Conservation (phyloP, 2,329 filamentous ascomycete genomes). For the Aspergillus sp. region DNA sequence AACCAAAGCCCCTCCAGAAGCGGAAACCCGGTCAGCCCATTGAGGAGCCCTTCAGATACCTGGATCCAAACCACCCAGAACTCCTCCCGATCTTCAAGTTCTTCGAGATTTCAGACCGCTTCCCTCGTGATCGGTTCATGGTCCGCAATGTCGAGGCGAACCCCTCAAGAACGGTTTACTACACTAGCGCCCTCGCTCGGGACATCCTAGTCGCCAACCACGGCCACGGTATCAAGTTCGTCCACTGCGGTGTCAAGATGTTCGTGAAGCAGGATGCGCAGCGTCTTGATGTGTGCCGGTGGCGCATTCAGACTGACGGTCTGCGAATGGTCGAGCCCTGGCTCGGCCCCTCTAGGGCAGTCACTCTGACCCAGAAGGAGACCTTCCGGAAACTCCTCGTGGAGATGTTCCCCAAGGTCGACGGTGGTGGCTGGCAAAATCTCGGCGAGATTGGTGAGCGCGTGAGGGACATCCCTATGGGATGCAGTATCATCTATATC, state of each 20-base stretch:
- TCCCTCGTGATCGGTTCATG: constrained; percentile 90
- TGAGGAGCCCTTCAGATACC: constrained; percentile 95
- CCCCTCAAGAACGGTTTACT: constrained; percentile 94
- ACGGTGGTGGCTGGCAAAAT: constrained; percentile 68
- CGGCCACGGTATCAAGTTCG: constrained; percentile 87
- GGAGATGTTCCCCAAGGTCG: constrained; percentile 95
- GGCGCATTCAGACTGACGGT: constrained; percentile 94
- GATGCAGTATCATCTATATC: constrained; percentile 85
- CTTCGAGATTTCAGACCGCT: constrained; percentile 79
- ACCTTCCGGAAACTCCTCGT: constrained; percentile 81
- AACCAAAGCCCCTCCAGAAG: constrained; percentile 28
- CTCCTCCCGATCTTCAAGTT: constrained; percentile 77
- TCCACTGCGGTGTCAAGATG: constrained; percentile 97
- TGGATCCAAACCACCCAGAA: constrained; percentile 71
- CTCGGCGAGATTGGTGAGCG: constrained; percentile 86
- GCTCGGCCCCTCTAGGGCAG: constrained; percentile 73
- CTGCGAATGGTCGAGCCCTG: constrained; percentile 89
- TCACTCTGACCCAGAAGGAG: constrained; percentile 72
- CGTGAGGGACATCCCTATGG: constrained; percentile 77
- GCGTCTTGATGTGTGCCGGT: constrained; percentile 79
- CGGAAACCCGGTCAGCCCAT: constrained; percentile 51
- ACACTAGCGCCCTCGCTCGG: constrained; percentile 79
- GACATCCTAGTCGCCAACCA: constrained; percentile 87
- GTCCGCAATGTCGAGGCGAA: constrained; percentile 88
- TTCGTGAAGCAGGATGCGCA: constrained; percentile 97